Percentiles rank a stretch among this genome's conserved stretches.
Conservation (phyloP, 2,329 filamentous ascomycete genomes). For the Scortechinia acanthostroma region DNA sequence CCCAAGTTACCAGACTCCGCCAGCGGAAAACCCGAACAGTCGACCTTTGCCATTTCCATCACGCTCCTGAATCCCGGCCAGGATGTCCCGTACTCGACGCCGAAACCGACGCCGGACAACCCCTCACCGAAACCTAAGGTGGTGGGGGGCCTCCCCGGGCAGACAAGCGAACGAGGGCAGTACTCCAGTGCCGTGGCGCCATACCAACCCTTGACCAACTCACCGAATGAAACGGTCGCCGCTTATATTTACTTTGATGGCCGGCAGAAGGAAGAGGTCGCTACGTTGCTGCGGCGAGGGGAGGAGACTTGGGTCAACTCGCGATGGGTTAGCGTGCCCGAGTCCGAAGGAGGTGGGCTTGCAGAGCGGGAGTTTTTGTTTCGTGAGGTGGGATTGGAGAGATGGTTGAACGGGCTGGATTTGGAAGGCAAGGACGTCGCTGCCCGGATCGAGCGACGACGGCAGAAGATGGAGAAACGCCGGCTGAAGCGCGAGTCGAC, state of each 20-base stretch:
- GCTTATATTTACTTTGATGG: constrained; percentile 99
- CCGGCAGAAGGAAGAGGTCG: constrained; percentile 89
- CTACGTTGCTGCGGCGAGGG: constrained; percentile 80
- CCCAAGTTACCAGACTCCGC: constrained; percentile 63
- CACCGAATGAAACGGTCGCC: constrained; percentile 91
- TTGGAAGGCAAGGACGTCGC: constrained; percentile 88
- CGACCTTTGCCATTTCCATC: constrained; percentile 96
- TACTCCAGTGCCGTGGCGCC: constrained; percentile 59
- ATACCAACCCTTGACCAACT: constrained; percentile 87
- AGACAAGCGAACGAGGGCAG: constrained; percentile 33
- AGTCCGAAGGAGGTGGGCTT: constrained; percentile 83
- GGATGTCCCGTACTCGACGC: constrained; percentile 85
- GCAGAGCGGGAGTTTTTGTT: constrained; percentile 96
- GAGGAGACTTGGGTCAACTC: constrained; percentile 99
- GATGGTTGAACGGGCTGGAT: constrained; percentile 93
- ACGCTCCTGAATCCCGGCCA: constrained; percentile 84
- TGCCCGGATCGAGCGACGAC: constrained; percentile 80
- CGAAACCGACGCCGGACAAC: constrained; percentile 70
- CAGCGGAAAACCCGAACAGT: constrained; percentile 76
- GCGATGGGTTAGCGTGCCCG: constrained; percentile 89
- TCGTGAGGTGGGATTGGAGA: constrained; percentile 88
- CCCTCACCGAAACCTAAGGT: constrained; percentile 76
- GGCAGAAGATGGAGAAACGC: constrained; percentile 69
- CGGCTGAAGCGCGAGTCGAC: constrained; percentile 53
- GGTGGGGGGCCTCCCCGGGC: constrained; percentile 65